These are phyloP conservation scores for Phyllosticta paracitricarpa DNA, from an alignment of 2,329 filamentous ascomycete species.

Conservation along the genomic window DNA sequence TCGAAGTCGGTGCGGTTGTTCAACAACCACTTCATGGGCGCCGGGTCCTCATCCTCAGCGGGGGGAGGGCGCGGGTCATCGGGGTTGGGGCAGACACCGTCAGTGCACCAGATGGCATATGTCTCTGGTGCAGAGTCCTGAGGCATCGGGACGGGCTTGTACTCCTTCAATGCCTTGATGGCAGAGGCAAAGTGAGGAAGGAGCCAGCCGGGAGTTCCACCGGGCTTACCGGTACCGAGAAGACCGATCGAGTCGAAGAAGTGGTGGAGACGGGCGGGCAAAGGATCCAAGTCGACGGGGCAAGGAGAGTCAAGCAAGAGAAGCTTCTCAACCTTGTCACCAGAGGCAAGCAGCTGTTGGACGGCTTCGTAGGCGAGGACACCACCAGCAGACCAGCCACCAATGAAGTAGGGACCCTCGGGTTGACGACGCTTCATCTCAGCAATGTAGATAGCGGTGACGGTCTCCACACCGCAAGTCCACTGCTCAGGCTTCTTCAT, in stretches of 20 bases:
- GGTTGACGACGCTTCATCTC: slow-evolving; percentile 66
- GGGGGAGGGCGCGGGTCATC: slow-evolving; percentile 56
- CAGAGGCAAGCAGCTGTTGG: slow-evolving; percentile 37
- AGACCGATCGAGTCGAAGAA: slow-evolving; percentile 66
- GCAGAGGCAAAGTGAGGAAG: slow-evolving; percentile 63
- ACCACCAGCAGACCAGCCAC: slow-evolving; percentile 47
- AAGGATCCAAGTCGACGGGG: slow-evolving; percentile 41
- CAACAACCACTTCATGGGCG: slow-evolving; percentile 54
- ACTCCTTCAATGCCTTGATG: slow-evolving; percentile 58
- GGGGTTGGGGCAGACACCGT: slow-evolving; percentile 60
- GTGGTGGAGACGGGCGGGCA: slow-evolving; percentile 50
- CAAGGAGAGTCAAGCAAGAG: slow-evolving; percentile 45
- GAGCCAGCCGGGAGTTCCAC: slow-evolving; percentile 61
- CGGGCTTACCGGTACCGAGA: slow-evolving; percentile 50
- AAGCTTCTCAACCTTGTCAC: slow-evolving; percentile 41
- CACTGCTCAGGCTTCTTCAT: slow-evolving; percentile 59
- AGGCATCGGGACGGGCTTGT: slow-evolving; percentile 55
- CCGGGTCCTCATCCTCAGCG: slow-evolving; percentile 45
- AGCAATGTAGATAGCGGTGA: slow-evolving; percentile 53
- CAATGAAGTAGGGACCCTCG: slow-evolving; percentile 46
- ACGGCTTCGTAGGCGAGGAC: slow-evolving; percentile 45
- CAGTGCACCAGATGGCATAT: slow-evolving; percentile 60
- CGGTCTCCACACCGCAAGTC: slow-evolving; percentile 55
- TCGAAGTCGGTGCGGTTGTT: slow-evolving; percentile 65
- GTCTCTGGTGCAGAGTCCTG: slow-evolving; percentile 50